Base-by-base conservation (phyloP, 805 yeast genomes). In the Naumovozyma baii region DNA sequence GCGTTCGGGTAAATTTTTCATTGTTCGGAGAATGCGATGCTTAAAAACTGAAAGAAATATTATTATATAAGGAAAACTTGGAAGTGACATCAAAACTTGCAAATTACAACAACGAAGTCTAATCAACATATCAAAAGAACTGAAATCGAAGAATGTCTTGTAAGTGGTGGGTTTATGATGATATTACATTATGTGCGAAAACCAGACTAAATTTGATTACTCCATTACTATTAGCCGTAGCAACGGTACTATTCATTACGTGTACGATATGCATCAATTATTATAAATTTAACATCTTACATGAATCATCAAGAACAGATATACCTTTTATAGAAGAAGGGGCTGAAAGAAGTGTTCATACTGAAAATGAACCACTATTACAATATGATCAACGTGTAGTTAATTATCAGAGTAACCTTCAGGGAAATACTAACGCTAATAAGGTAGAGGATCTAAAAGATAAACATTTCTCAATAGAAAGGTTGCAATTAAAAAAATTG, bases 381-480 rank as follows among this genome's bases (percentile, higher is more conserved):
- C 37, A 46, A 15, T 44, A 39, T 33, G 28, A 35, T 17, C 7
- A 32, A 29, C 17, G 35, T 18, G 17, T 8, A n/a, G 39, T 31
- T 14, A 42, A 36, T 34, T 47, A 44, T 12, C 45, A 34, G 16
- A 38, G 40, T 2, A 39, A 34, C 15, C 19, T 22, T 2, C 9
- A 7, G 26, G 26, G 10, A 7, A 22, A 7, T 22, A 22, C 26
- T 22, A 16, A 26, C 2, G 13, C 32, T 4, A 36, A 41, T 19
- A n/a, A n/a, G n/a, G n/a, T n/a, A n/a, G n/a, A 36, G 7, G 34
- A 36, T 17, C 31, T 75, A 31, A 70, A 76, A 32, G 73, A 73
- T 25, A 72, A 71, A 34, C 92, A 82, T 56, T 83, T 82, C 48
- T 83, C 83, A 47, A 68, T 82, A 25, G 66, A 72, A 16, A 69